Evolutionary conservation across 2,329 filamentous ascomycete species (phyloP).

Genomic region (Periglandula ipomoeae): DNA sequence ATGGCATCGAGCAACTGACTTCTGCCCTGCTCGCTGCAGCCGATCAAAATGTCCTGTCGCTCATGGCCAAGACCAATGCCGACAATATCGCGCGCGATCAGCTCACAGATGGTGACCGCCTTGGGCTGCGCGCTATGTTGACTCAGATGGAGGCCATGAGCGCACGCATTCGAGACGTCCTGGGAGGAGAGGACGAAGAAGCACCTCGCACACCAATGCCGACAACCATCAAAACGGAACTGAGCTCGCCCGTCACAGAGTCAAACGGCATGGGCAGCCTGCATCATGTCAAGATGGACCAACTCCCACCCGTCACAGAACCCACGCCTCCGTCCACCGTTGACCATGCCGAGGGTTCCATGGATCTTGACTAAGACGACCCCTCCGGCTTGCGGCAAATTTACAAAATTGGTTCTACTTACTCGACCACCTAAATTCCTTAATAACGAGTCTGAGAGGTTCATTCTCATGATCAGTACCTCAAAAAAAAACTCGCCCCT

Average conservation of each 20-base stretch:
- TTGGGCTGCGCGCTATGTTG: constrained; percentile 38
- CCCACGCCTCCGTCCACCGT: constrained; percentile 31
- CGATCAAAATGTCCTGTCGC: constrained; percentile 32
- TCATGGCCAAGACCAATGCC: constrained; percentile 40
- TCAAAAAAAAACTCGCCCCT: too few relatives aligned
- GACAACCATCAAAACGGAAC: constrained; percentile 14
- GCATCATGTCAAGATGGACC: constrained; percentile 20
- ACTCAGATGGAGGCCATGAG: constrained; percentile 36
- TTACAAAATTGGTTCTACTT: too few relatives aligned
- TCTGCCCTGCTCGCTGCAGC: constrained; percentile 46
- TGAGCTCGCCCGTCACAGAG: constrained; percentile 19
- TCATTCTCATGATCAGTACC: too few relatives aligned
- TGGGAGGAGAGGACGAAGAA: constrained; percentile 21
- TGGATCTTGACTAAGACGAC: constrained; percentile 29
- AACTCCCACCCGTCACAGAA: constrained; percentile 23
- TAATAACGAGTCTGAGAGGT: too few relatives aligned
- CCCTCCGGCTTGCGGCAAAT: too few relatives aligned
- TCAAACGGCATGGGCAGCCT: constrained; percentile 10
- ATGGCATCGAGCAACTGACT: constrained; percentile 44
- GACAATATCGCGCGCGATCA: constrained; percentile 30
- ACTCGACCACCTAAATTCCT: too few relatives aligned
- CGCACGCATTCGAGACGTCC: constrained; percentile 30
- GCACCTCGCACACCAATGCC: constrained; percentile 10
- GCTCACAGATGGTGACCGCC: constrained; percentile 33
- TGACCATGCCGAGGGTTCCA: constrained; percentile 27